phyloP scores from a whole-genome alignment of 2,329 filamentous ascomycete genomes.

The Tolypocladium amazonense region DNA sequence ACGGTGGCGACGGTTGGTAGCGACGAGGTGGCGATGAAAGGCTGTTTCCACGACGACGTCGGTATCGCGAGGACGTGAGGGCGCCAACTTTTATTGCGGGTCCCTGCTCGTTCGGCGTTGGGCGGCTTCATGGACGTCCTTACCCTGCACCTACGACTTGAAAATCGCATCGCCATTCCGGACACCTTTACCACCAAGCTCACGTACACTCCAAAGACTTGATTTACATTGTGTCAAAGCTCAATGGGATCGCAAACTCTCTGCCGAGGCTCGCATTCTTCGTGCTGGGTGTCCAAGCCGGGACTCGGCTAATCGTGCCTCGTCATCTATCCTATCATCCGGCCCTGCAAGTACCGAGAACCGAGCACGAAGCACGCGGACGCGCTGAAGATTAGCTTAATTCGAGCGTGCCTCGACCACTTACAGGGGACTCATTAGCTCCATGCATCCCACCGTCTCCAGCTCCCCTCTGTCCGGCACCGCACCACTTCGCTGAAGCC shows the following conservation, averaged over 20 bases:
- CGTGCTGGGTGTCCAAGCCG: neutral
- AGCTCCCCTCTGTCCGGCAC: neutral
- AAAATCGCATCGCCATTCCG: no score
- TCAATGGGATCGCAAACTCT: neutral
- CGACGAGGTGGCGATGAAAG: neutral
- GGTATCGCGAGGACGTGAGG: neutral
- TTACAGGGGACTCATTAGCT: neutral
- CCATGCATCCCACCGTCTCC: neutral
- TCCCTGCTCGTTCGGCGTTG: neutral
- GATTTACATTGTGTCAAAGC: neutral
- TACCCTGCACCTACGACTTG: neutral
- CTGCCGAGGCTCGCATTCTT: neutral
- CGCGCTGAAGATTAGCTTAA: neutral
- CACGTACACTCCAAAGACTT: neutral
- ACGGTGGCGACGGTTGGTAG: neutral
- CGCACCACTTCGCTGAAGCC: neutral
- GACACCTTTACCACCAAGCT: neutral
- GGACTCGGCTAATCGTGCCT: no score
- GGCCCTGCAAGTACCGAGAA: no score
- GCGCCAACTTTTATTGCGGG: neutral
- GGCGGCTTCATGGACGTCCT: neutral
- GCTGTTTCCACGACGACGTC: neutral
- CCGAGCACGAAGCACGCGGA: neutral
- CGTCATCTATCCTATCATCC: no score
- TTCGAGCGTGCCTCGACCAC: neutral